phyloP scores from a whole-genome alignment of 441 rosid species.

The Jatropha podagrica region DNA sequence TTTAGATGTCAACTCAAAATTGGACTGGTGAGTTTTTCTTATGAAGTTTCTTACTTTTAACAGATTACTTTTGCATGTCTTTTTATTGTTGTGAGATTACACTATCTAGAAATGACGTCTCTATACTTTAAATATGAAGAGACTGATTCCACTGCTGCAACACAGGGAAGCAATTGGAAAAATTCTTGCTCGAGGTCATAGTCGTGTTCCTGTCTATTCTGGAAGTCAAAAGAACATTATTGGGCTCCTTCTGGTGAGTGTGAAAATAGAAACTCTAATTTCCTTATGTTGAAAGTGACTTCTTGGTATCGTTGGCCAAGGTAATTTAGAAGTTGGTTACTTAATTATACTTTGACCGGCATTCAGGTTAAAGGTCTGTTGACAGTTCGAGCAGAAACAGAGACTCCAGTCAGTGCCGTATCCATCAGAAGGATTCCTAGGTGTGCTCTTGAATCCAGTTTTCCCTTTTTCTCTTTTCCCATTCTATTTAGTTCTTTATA shows the following conservation, averaged over 20 bases:
- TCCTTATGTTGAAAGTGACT: conserved; percentile 8
- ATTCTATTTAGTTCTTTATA: neutral
- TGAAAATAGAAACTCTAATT: conserved; percentile 10
- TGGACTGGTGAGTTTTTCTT: conserved; percentile 71
- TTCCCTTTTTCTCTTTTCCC: neutral
- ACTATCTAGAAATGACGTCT: conserved; percentile 3
- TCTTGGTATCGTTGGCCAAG: conserved; percentile 3
- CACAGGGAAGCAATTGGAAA: conserved; percentile 96
- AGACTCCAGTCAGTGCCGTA: conserved; percentile 92
- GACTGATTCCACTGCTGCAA: conserved; percentile 15
- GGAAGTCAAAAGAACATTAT: conserved; percentile 79
- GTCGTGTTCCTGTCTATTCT: conserved; percentile 89
- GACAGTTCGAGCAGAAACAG: conserved; percentile 93
- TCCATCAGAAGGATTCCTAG: conserved; percentile 90
- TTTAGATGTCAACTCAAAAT: conserved; percentile 80
- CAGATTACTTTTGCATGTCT: neutral
- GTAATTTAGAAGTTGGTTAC: conserved; percentile 13
- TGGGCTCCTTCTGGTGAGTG: conserved; percentile 83
- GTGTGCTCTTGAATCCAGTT: conserved; percentile 30
- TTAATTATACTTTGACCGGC: conserved; percentile 10
- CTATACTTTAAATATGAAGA: neutral
- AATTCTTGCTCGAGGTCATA: conserved; percentile 92
- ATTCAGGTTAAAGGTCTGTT: conserved; percentile 89
- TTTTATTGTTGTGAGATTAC: neutral
- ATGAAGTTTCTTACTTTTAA: neutral